phyloP scores from a whole-genome alignment of 2,329 filamentous ascomycete species.

The Eurotiales sp. region DNA sequence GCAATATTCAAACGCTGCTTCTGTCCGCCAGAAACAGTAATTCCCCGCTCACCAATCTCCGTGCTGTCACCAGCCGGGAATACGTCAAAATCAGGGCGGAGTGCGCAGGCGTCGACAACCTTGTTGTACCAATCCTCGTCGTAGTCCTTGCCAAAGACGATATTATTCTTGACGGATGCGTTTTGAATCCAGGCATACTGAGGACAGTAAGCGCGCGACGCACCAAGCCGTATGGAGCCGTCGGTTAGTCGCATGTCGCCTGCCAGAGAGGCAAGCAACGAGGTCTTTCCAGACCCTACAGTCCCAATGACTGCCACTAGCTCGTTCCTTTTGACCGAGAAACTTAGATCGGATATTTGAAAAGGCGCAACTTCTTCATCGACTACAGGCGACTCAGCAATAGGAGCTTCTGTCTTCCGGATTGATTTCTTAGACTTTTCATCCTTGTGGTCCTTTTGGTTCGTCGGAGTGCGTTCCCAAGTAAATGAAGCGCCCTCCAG shows the following conservation, averaged over 20 bases:
- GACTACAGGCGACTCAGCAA: slow-evolving; percentile 18
- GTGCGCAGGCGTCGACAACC: slow-evolving; percentile 81
- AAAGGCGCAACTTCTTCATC: slow-evolving; percentile 34
- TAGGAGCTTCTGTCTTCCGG: slow-evolving; percentile 19
- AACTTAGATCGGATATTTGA: slow-evolving; percentile 35
- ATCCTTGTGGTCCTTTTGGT: slow-evolving; percentile 12
- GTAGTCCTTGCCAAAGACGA: slow-evolving; percentile 78
- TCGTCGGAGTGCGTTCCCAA: slow-evolving; percentile 61
- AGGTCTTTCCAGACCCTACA: slow-evolving; percentile 82
- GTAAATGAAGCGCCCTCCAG: slow-evolving; percentile 74
- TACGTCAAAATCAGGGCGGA: slow-evolving; percentile 84
- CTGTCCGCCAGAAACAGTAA: slow-evolving; percentile 91
- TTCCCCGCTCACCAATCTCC: slow-evolving; percentile 92
- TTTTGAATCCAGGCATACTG: slow-evolving; percentile 99
- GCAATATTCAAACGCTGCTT: slow-evolving; percentile 96
- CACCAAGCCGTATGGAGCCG: slow-evolving; percentile 85
- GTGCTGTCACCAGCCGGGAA: slow-evolving; percentile 84
- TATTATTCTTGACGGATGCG: slow-evolving; percentile 79
- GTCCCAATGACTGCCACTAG: slow-evolving; percentile 59
- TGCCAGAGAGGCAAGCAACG: slow-evolving; percentile 79
- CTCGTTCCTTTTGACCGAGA: slow-evolving; percentile 36
- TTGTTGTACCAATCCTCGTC: slow-evolving; percentile 74
- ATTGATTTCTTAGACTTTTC: slow-evolving; percentile 13
- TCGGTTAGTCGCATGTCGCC: slow-evolving; percentile 76
- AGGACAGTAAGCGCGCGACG: slow-evolving; percentile 82